Evolutionary conservation across 441 rosid genomes (phyloP), one percentile per base, ranked within the genome.

Genomic region (Gossypium trilobum): DNA sequence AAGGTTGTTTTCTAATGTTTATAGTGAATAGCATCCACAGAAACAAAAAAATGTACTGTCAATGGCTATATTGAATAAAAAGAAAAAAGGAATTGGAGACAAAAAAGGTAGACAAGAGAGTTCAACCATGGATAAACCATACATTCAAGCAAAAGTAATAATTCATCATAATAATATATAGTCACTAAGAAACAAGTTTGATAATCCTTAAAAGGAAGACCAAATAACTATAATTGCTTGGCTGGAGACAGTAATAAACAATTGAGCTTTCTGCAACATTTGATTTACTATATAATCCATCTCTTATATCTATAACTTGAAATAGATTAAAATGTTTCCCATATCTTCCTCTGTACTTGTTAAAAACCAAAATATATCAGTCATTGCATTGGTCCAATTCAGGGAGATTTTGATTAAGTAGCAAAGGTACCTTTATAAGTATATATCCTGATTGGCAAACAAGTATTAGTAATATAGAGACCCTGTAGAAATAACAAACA

Each of bases 381-480:
- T 2, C 57, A 17, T 16, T 52, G 1, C 57, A 17, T 17, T 52
- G 23, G 2, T 16, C 11, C 31, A 3, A 4, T 27, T 27, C 31
- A 27, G 0, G 31, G 31, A 27, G 31, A 0, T 27, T 27, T 27
- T 27, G 31, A 27, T 27, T 27, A 0, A 27, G 5, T 3, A 27
- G 31, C 31, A 0, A 27, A 16, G 14, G 20, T 81, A 83, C 85
- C 84, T 84, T 76, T 70, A 44, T 42, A 27, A 27, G 5, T n/a
- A 3, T 4, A 55, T 76, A 71, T 65, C 62, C 44, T 63, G 56
- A 17, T 36, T 0, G 57, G 68, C 76, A 66, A 65, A 70, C 10
- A 60, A 29, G 54, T 14, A 71, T 77, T 75, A 88, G 72, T 88
- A 88, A 81, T 87, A 87, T 63, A 88, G 82, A 68, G 87, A 82